Evolutionary conservation across 495 filamentous ascomycete genomes (phyloP).

Genomic region (Penicillium coprophilum): DNA sequence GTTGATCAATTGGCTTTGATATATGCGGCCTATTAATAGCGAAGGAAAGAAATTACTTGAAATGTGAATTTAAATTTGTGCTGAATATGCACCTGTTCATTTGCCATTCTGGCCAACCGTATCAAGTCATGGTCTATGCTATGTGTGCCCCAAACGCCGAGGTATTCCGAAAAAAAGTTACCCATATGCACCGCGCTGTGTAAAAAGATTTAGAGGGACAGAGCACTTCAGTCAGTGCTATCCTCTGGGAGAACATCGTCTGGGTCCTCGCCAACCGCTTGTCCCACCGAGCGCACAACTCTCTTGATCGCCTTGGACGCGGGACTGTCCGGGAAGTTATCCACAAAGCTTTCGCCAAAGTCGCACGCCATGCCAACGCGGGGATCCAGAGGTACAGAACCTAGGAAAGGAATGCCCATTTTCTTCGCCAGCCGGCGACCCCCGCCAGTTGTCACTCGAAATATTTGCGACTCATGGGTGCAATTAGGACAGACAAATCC

Average conservation of each 20-base stretch:
- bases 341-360: conserved; percentile 96
- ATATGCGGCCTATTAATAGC: conserved; percentile 28
- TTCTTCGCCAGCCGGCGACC: conserved; percentile 76
- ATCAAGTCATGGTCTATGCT: conserved; percentile 6
- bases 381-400: conserved; percentile 89
- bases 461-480: conserved; percentile 77
- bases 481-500: conserved; percentile 94
- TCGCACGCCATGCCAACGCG: conserved; percentile 95
- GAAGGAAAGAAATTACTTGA: background rate
- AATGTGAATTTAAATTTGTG: background rate
- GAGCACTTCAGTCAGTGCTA: conserved; percentile 24
- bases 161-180: conserved; percentile 1
- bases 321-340: conserved; percentile 87
- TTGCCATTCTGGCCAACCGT: conserved; percentile 8
- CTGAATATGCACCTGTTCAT: conserved; percentile 5
- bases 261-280: conserved; percentile 58
- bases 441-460: conserved; percentile 88
- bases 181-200: conserved; percentile 25
- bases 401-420: conserved; percentile 82
- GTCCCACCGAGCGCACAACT: conserved; percentile 70
- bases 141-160: conserved; percentile 20
- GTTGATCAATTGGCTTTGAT: conserved; percentile 60
- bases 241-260: conserved; percentile 45
- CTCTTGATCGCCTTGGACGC: conserved; percentile 73
- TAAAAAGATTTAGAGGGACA: background rate